Conservation (phyloP, 441 rosid genomes). For the Erodium trifolium region DNA sequence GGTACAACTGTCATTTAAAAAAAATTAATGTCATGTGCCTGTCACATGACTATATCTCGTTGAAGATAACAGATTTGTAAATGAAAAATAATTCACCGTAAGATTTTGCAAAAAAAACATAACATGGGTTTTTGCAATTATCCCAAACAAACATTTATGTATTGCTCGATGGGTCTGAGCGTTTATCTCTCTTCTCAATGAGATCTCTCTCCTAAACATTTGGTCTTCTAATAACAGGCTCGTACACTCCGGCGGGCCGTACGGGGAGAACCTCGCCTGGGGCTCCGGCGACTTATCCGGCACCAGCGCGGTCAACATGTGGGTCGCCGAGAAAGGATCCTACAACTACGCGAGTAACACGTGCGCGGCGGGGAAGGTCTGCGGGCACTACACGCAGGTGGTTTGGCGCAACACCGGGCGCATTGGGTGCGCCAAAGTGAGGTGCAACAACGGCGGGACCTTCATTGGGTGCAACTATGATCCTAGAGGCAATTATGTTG, state of each 20-base stretch:
- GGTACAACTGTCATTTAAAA: no score
- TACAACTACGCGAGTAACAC: slow-evolving; percentile 28
- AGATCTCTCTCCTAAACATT: no score
- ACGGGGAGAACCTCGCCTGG: slow-evolving; percentile 38
- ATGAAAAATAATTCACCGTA: no score
- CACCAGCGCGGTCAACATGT: slow-evolving; percentile 24
- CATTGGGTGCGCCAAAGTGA: slow-evolving; percentile 22
- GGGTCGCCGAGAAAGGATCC: slow-evolving; percentile 31
- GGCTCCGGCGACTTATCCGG: slow-evolving; percentile 25
- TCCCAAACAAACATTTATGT: no score
- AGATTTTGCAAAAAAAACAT: no score
- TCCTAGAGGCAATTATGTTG: slow-evolving; percentile 35
- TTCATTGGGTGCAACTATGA: slow-evolving; percentile 40
- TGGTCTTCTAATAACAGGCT: background rate
- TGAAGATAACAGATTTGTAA: no score
- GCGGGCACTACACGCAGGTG: slow-evolving; percentile 20
- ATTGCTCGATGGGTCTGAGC: no score
- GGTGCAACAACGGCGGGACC: slow-evolving; percentile 29
- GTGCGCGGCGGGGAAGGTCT: slow-evolving; percentile 14
- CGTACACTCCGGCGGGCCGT: slow-evolving; percentile 32
- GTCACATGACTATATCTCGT: no score
- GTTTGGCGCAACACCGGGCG: slow-evolving; percentile 26
- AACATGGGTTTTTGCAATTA: no score
- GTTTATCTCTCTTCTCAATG: no score
- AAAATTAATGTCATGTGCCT: no score